Evolutionary conservation across 23 red algal species (phyloP).

Genomic region (Chondrus crispus): DNA sequence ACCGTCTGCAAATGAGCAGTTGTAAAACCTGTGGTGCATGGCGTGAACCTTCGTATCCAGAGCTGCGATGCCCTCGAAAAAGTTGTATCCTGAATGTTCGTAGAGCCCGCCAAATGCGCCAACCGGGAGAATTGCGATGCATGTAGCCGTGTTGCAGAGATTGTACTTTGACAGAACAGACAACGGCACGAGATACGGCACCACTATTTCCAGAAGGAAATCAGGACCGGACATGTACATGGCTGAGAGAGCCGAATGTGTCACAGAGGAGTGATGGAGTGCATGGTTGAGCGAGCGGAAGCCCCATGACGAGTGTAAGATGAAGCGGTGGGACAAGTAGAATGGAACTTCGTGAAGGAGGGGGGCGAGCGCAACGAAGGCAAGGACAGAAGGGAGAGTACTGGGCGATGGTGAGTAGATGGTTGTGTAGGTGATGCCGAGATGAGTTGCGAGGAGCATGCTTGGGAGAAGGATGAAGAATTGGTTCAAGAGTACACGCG

Average conservation of each 20-base stretch:
- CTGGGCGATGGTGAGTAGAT: background rate
- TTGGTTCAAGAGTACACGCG: slow-evolving; percentile 80
- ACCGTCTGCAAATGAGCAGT: slow-evolving; percentile 82
- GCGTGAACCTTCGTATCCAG: slow-evolving; percentile 70
- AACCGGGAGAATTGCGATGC: slow-evolving; percentile 29
- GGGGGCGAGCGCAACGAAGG: slow-evolving; percentile 43
- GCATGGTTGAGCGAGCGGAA: slow-evolving; percentile 60
- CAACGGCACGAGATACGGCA: slow-evolving; percentile 83
- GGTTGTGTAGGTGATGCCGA: background rate
- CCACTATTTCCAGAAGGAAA: slow-evolving; percentile 81
- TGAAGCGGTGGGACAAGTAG: slow-evolving; percentile 86
- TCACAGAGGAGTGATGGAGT: slow-evolving; percentile 85
- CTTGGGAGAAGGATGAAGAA: slow-evolving; percentile 74
- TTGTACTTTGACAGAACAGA: background rate
- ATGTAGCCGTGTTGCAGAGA: slow-evolving; percentile 13
- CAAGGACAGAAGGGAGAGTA: background rate
- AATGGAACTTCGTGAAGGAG: slow-evolving; percentile 87
- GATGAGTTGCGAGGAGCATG: slow-evolving; percentile 41
- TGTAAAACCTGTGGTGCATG: slow-evolving; percentile 77
- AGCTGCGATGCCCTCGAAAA: slow-evolving; percentile 62
- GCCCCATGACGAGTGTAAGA: slow-evolving; percentile 85
- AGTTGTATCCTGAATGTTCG: slow-evolving; percentile 97
- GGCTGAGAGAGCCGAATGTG: slow-evolving; percentile 71
- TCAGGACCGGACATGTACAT: slow-evolving; percentile 87
- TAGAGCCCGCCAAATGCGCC: slow-evolving; percentile 86